Percentiles rank a stretch among this genome's conserved stretches.
Conservation (phyloP, 2,329 filamentous ascomycete species). For the Phaeosphaeriaceae sp. region DNA sequence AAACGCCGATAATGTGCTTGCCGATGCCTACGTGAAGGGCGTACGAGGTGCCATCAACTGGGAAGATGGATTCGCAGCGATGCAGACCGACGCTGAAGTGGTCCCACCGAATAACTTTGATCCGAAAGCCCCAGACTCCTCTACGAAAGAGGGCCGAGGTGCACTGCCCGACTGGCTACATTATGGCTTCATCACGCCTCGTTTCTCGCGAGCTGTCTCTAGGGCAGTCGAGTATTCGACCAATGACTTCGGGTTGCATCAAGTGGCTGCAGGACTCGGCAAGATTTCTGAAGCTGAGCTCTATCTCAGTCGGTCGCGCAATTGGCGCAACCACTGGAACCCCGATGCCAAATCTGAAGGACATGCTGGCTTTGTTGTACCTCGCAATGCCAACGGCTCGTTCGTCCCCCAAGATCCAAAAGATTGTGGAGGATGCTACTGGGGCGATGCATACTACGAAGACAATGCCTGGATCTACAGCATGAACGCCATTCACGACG, state of each 20-base stretch:
- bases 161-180: slow-evolving; percentile 64
- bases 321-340: slow-evolving; percentile 79
- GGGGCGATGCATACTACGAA: slow-evolving; percentile 68
- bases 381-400: slow-evolving; percentile 58
- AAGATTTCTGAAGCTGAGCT: slow-evolving; percentile 59
- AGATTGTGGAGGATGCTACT: slow-evolving; percentile 70
- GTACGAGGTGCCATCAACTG: slow-evolving; percentile 69
- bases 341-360: slow-evolving; percentile 62
- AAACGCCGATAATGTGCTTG: slow-evolving; percentile 74
- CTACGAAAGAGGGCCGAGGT: slow-evolving; percentile 50
- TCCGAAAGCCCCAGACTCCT: slow-evolving; percentile 61
- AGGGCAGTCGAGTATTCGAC: slow-evolving; percentile 71
- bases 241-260: slow-evolving; percentile 73
- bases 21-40: slow-evolving; percentile 75
- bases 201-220: slow-evolving; percentile 67
- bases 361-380: slow-evolving; percentile 72
- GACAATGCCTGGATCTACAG: slow-evolving; percentile 70
- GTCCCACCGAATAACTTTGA: slow-evolving; percentile 67
- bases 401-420: slow-evolving; percentile 60
- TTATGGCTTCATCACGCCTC: slow-evolving; percentile 70
- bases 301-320: slow-evolving; percentile 68
- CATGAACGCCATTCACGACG: slow-evolving; percentile 73
- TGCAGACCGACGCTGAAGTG: slow-evolving; percentile 72
- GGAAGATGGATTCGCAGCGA: slow-evolving; percentile 59
- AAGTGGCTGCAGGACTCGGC: slow-evolving; percentile 67